Evolutionary conservation across 2,329 filamentous ascomycete species (phyloP), one percentile per base, ranked within the genome.

Genomic region (Drechslerella coelobrocha): DNA sequence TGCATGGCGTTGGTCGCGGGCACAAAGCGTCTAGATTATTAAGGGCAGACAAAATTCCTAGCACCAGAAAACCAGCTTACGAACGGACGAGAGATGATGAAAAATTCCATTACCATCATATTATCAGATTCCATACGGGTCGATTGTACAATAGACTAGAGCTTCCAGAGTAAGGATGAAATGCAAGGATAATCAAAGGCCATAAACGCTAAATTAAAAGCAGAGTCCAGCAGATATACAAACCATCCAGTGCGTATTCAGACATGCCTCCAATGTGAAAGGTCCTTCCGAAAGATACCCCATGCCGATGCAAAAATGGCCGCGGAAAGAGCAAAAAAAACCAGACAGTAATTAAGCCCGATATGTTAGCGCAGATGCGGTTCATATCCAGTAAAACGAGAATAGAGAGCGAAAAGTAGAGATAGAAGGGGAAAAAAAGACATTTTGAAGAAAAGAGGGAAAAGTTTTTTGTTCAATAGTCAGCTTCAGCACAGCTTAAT

Each of bases 401-500:
- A 43, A 31, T 12, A 31, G 12, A 31, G 29, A 31, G 12, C 12
- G 12, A 31, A 31, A 12, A 31, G 29, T 6, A 6, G 21, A 45
- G 10, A 21, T n/a, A 45, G 19, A 19, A 21, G 19, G 19, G 17
- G 5, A 19, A 5, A 21, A 8, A 10, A 45, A 45, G 19, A 23
- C 19, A 45, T 6, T 19, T 5, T 8, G 9, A 17, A 12, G 37
- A 9, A 14, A 41, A 17, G 37, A 17, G n/a, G n/a, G n/a, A 29
- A 51, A 29, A 51, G 5, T 10, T n/a, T 19, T 19, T 47, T 19
- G 41, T 47, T 7, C 17, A n/a, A n/a, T n/a, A n/a, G n/a, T n/a
- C n/a, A n/a, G n/a, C 27, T 17, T 59, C 52, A 71, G 59, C 66
- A 71, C 14, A 71, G 27, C 53, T 71, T 71, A 47, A 71, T 43